Percentiles rank a stretch among this genome's conserved stretches.
Conservation (phyloP, 805 yeast genomes). For the Metschnikowia shivogae region DNA sequence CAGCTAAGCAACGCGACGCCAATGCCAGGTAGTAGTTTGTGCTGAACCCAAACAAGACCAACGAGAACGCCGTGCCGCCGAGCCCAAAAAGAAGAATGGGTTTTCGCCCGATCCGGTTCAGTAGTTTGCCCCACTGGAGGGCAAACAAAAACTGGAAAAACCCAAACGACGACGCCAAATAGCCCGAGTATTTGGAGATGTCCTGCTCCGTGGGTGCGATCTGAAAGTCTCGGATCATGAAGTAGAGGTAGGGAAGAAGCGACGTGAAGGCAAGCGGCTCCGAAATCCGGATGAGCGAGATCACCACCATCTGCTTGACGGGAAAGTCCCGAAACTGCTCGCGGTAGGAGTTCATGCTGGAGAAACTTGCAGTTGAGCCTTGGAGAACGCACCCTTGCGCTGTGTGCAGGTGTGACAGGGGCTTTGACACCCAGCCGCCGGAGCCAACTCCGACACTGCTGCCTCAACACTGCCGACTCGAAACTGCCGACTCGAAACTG, state of each 20-base stretch:
- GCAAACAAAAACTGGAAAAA: conserved; percentile 55
- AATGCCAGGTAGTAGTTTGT: conserved; percentile 50
- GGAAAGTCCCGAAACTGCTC: conserved; percentile 58
- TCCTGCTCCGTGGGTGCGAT: conserved; percentile 46
- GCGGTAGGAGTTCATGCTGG: conserved; percentile 22
- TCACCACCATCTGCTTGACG: conserved; percentile 41
- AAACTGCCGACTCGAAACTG: too few species aligned
- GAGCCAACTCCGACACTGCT: too few species aligned
- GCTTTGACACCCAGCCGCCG: too few species aligned
- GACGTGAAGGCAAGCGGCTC: conserved; percentile 66
- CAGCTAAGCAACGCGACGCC: conserved; percentile 50
- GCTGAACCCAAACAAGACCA: conserved; percentile 52
- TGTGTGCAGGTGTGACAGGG: not conserved
- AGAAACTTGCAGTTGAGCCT: not conserved
- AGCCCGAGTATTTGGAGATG: conserved; percentile 58
- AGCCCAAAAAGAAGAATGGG: conserved; percentile 49
- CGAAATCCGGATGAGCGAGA: conserved; percentile 46
- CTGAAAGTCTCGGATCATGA: conserved; percentile 57
- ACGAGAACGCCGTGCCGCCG: conserved; percentile 46
- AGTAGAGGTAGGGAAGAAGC: conserved; percentile 59
- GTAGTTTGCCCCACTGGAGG: conserved; percentile 55
- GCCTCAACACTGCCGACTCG: too few species aligned
- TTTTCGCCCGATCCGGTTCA: conserved; percentile 57
- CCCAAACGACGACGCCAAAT: conserved; percentile 57
- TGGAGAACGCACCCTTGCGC: too few species aligned